phyloP scores from a whole-genome alignment of 1,284 basidiomycete species.

The Naganishia albida region DNA sequence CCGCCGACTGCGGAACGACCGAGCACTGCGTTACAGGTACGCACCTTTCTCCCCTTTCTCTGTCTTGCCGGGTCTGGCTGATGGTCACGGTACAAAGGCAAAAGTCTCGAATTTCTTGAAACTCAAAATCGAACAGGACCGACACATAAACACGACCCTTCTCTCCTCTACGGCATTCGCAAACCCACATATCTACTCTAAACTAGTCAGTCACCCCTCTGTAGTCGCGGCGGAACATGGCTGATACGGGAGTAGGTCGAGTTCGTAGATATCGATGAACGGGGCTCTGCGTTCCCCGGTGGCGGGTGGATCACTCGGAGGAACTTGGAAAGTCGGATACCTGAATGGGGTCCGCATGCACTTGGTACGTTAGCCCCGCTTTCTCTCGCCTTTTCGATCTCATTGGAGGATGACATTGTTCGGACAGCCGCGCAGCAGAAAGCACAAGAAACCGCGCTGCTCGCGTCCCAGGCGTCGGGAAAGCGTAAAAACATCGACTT shows the following conservation, averaged over 20 bases:
- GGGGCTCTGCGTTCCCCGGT: conserved; percentile 72
- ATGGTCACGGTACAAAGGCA: conserved; percentile 56
- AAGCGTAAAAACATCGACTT: conserved; percentile 66
- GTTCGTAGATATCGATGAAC: conserved; percentile 85
- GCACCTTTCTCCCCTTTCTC: conserved; percentile 36
- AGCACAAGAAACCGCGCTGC: conserved; percentile 61
- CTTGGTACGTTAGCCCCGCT: not conserved
- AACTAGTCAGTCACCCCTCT: conserved; percentile 58
- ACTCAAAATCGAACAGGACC: conserved; percentile 71
- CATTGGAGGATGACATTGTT: too few species aligned
- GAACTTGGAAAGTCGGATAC: conserved; percentile 38
- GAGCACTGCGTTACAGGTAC: conserved; percentile 65
- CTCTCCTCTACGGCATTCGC: conserved; percentile 86
- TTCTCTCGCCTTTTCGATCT: not conserved
- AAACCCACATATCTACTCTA: conserved; percentile 90
- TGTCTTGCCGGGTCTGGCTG: not conserved
- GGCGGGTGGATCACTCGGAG: conserved; percentile 47
- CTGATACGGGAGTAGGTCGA: conserved; percentile 62
- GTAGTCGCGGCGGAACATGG: not conserved
- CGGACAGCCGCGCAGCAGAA: conserved; percentile 59
- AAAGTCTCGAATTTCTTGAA: conserved; percentile 74
- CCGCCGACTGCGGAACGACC: conserved; percentile 61
- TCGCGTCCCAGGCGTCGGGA: conserved; percentile 58
- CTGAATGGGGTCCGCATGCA: conserved; percentile 38
- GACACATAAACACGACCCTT: conserved; percentile 91